Evolutionary conservation across 176 grass and related monocot genomes (phyloP).

Genomic region (Eragrostis nindensis): DNA sequence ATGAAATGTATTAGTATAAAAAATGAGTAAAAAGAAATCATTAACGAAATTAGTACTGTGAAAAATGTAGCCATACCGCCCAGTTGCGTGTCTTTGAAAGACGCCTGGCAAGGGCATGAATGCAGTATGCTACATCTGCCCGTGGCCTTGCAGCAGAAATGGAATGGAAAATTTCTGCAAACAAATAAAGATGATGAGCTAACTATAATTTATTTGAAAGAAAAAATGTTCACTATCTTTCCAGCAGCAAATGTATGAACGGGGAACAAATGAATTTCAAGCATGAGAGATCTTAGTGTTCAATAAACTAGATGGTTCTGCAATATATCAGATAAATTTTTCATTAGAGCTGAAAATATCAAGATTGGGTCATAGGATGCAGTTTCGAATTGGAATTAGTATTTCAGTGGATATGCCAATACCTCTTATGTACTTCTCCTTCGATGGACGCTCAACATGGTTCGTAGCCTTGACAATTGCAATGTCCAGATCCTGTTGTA

Average conservation of each 20-base stretch:
- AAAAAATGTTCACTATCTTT: slow-evolving; percentile 12
- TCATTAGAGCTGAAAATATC: neutral
- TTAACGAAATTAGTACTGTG: neutral
- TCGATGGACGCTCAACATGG: slow-evolving; percentile 84
- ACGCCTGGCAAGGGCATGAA: slow-evolving; percentile 98
- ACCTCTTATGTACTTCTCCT: slow-evolving; percentile 99
- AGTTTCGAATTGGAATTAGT: neutral
- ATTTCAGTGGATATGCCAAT: neutral
- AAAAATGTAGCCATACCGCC: slow-evolving; percentile 62
- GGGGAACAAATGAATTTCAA: neutral
- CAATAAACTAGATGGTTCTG: neutral
- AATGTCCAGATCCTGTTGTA: slow-evolving; percentile 90
- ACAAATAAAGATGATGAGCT: slow-evolving; percentile 19
- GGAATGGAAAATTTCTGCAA: slow-evolving; percentile 93
- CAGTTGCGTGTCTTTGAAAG: slow-evolving; percentile 96
- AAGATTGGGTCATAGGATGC: neutral
- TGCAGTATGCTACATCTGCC: slow-evolving; percentile 99
- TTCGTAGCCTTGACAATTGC: slow-evolving; percentile 97
- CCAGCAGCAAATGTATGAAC: neutral
- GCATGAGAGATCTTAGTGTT: neutral
- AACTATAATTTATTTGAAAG: neutral
- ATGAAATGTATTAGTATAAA: slow-evolving; percentile 12
- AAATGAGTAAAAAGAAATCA: slow-evolving; percentile 10
- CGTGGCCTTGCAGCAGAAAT: slow-evolving; percentile 97
- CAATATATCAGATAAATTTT: neutral